Base-by-base conservation (phyloP, 2,329 filamentous ascomycete genomes). In the Fusarium transvaalense region DNA sequence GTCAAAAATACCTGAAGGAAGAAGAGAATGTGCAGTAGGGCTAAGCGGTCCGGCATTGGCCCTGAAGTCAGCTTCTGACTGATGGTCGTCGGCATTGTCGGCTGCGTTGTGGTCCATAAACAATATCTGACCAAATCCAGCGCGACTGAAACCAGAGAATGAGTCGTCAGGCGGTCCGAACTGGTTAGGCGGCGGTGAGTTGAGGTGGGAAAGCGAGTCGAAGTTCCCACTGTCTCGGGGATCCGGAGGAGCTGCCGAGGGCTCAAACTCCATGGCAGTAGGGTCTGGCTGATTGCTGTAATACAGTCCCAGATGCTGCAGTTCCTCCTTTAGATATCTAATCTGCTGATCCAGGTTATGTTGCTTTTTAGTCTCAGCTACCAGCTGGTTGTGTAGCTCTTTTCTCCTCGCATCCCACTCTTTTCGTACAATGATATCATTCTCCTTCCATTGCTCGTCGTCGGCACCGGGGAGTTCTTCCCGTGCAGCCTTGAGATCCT, bases 21-120 rank as follows among this genome's bases (percentile, higher is more conserved):
- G 80, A 5, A 95, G 82, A 17, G 90, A 86, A 29, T 91, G 89
- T 3, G 92, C 92, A 6, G 91, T 91, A 3, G 92, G 92, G 72
- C 91, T 94, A 76, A 95, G 86, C 1, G 91, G 91, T 3, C 91
- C 92, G 29, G 87, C 89, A 19, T 84, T 86, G 5, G 83, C 83
- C 60, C 87, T 87, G 6, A 90, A 79, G 19, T 91, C 89, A 3
- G 88, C 85, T 32, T 92, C 90, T 8, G 87, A 88, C 56, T 89
- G 82, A 12, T 77, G 72, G 65, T 83, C 71, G 64, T 81, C 71
- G 12, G 66, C 62, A 23, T 74, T 71, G 39, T 84, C 82, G 5
- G 79, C 73, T 2, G 82, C 79, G 41, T 82, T 77, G 47, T 64
- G 61, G 13, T 85, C 83, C 76, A 86, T 82, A 50, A 85, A 89